Evolutionary conservation across 768 basidiomycete species (phyloP).

Genomic region (Sporobolomyces roseus): DNA sequence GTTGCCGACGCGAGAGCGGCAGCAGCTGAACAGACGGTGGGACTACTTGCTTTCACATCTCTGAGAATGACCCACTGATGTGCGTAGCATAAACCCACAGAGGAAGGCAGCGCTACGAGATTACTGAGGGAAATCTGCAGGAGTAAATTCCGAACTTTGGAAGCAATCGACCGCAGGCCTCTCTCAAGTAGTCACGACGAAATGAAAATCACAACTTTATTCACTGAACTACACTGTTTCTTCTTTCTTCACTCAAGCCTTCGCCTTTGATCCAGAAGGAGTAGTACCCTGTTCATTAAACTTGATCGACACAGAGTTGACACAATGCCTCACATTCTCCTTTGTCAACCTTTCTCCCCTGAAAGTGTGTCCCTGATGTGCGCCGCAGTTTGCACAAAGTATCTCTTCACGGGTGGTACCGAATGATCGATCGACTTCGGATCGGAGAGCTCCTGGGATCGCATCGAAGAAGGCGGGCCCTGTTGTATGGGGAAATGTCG

Average conservation of each 20-base stretch:
- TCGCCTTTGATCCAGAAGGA: neutral
- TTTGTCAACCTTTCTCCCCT: slow-evolving; percentile 9
- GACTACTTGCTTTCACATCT: neutral
- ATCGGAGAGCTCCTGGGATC: slow-evolving; percentile 40
- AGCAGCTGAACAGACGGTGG: neutral
- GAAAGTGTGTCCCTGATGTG: slow-evolving; percentile 37
- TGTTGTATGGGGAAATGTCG: slow-evolving; percentile 2
- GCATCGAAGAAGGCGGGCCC: slow-evolving; percentile 45
- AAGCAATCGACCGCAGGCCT: too few relatives aligned
- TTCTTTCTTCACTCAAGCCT: too few relatives aligned
- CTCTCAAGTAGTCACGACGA: too few relatives aligned
- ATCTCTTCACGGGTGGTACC: slow-evolving; percentile 44
- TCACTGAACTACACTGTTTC: too few relatives aligned
- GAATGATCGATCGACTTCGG: slow-evolving; percentile 39
- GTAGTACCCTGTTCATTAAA: slow-evolving; percentile 13
- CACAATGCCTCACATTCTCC: slow-evolving; percentile 40
- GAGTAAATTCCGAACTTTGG: too few relatives aligned
- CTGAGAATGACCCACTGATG: too few relatives aligned
- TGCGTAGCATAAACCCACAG: too few relatives aligned
- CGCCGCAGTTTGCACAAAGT: slow-evolving; percentile 42
- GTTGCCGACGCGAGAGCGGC: neutral
- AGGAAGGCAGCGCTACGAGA: too few relatives aligned
- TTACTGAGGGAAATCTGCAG: too few relatives aligned
- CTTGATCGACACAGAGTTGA: slow-evolving; percentile 40
- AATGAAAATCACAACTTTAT: too few relatives aligned